phyloP scores from a whole-genome alignment of 2,329 filamentous ascomycete genomes.

The Epichloe bromicola region DNA sequence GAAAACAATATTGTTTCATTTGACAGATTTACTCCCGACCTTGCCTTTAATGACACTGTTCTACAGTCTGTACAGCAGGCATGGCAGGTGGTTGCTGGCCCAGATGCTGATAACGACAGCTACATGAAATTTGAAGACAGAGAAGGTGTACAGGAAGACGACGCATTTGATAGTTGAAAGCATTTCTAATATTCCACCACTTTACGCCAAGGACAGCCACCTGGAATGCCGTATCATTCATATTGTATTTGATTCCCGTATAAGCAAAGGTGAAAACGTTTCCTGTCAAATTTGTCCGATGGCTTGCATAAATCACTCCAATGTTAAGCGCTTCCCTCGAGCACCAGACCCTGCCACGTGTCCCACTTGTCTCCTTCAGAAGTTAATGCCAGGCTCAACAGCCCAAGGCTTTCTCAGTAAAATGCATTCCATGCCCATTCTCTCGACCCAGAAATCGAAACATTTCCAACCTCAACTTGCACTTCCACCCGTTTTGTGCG shows the following conservation, averaged over 20 bases:
- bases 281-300: no score
- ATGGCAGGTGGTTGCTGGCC: conserved; percentile 53
- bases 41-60: conserved; percentile 61
- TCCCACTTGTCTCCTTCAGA: background rate
- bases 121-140: conserved; percentile 76
- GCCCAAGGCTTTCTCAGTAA: background rate
- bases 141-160: conserved; percentile 46
- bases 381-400: background rate
- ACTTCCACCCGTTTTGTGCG: background rate
- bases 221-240: background rate
- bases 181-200: background rate
- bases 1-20: conserved; percentile 41
- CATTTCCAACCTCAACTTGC: no score
- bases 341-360: background rate
- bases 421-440: background rate
- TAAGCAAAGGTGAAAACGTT: no score
- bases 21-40: conserved; percentile 44
- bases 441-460: no score
- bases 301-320: no score
- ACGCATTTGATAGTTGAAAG: conserved; percentile 30
- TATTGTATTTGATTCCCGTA: no score
- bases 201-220: background rate
- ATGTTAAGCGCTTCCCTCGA: no score
- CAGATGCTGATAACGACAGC: conserved; percentile 28
- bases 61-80: conserved; percentile 54